phyloP scores from a whole-genome alignment of 1,139 yeast genomes.

The Ogataea hybrid region DNA sequence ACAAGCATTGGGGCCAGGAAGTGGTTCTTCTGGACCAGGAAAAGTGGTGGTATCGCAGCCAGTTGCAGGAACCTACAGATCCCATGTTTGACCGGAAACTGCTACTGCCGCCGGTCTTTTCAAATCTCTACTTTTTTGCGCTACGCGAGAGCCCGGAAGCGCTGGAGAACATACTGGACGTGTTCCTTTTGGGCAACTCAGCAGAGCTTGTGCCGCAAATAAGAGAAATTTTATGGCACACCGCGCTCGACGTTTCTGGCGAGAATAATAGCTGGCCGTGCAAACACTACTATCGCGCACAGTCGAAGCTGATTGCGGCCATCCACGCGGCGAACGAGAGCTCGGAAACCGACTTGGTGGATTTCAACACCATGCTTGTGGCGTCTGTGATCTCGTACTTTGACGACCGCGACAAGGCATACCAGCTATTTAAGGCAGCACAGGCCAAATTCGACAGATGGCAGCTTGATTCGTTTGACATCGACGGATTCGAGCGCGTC shows the following conservation, averaged over 20 bases:
- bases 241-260: constrained; percentile 29
- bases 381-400: constrained; percentile 27
- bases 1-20: constrained; percentile 18
- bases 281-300: constrained; percentile 23
- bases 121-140: constrained; percentile 26
- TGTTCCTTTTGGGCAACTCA: constrained; percentile 18
- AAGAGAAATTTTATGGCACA: constrained; percentile 29
- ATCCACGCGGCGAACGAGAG: constrained; percentile 20
- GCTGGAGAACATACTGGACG: constrained; percentile 22
- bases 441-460: constrained; percentile 30
- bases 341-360: constrained; percentile 18
- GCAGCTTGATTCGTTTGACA: constrained; percentile 30
- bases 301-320: constrained; percentile 23
- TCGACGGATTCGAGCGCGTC: constrained; percentile 29
- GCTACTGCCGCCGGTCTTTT: constrained; percentile 27
- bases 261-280: constrained; percentile 23
- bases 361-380: constrained; percentile 28
- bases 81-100: constrained; percentile 19
- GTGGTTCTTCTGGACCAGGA: constrained; percentile 29
- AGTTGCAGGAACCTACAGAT: constrained; percentile 14
- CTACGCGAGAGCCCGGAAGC: constrained; percentile 21
- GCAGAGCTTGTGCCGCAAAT: constrained; percentile 23
- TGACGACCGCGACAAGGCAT: constrained; percentile 23
- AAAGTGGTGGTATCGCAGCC: constrained; percentile 23
- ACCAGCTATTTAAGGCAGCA: constrained; percentile 28